These are phyloP conservation scores for Ceratocystis huliohia DNA, from an alignment of 2,329 filamentous ascomycete genomes.

Conservation along the genomic window DNA sequence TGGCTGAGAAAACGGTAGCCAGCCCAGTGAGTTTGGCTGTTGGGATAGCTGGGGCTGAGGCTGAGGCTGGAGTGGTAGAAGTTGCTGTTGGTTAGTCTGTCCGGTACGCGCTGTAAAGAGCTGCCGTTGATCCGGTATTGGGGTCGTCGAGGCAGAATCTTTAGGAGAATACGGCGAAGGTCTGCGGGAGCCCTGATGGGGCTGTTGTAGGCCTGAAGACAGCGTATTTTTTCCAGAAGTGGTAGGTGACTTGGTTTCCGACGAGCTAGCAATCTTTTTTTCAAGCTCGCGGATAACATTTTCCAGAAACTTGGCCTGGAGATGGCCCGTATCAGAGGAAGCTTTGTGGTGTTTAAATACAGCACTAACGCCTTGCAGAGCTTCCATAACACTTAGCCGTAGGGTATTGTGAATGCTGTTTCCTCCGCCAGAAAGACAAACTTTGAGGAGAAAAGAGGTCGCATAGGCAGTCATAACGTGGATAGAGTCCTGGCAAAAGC, in stretches of 20 bases:
- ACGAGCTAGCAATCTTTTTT: slow-evolving; percentile 11
- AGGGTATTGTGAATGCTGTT: slow-evolving; percentile 19
- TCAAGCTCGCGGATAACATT: slow-evolving; percentile 19
- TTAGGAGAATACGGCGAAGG: background rate
- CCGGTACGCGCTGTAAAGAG: background rate
- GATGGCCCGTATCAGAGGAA: slow-evolving; percentile 24
- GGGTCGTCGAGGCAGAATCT: background rate
- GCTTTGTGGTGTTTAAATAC: slow-evolving; percentile 27
- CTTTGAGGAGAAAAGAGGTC: slow-evolving; percentile 31
- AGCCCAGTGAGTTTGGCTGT: background rate
- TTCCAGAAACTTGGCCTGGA: slow-evolving; percentile 27
- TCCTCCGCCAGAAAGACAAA: slow-evolving; percentile 16
- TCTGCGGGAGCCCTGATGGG: background rate
- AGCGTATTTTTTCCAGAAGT: background rate
- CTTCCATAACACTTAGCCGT: slow-evolving; percentile 19
- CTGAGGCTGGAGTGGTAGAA: background rate
- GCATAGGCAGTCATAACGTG: slow-evolving; percentile 34
- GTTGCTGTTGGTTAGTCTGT: background rate
- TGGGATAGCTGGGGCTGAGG: background rate
- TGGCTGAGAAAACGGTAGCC: slow-evolving; percentile 9
- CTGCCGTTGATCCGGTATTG: background rate
- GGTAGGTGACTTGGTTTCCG: background rate
- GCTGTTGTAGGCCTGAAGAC: background rate
- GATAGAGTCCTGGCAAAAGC: slow-evolving; percentile 32
- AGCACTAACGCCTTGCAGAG: slow-evolving; percentile 21